Evolutionary conservation across 2,329 filamentous ascomycete species (phyloP).

Genomic region (Tolypocladium tropicale): DNA sequence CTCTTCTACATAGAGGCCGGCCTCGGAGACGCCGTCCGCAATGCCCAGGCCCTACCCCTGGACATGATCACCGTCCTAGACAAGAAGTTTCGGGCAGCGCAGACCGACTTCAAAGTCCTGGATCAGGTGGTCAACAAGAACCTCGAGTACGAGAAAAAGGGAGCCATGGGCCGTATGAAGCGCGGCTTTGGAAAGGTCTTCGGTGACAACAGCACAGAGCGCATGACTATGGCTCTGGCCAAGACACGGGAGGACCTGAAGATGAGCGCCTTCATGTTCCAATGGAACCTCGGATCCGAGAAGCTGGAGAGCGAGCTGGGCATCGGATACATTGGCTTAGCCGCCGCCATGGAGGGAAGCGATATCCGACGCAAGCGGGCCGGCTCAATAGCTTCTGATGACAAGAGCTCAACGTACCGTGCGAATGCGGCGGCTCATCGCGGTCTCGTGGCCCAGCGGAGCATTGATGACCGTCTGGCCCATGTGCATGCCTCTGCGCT

Average conservation of each 20-base stretch:
- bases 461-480: constrained; percentile 1
- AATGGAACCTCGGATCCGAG: constrained; percentile 51
- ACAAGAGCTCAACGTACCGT: constrained; percentile 2
- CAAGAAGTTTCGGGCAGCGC: constrained; percentile 50
- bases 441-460: constrained; percentile 1
- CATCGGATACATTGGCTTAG: constrained; percentile 57
- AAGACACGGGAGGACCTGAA: constrained; percentile 51
- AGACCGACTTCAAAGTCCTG: constrained; percentile 51
- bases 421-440: too few species aligned
- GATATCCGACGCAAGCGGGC: constrained; percentile 13
- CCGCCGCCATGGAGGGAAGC: constrained; percentile 46
- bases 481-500: not conserved
- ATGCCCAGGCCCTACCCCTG: constrained; percentile 41
- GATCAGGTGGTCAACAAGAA: constrained; percentile 53
- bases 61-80: constrained; percentile 56
- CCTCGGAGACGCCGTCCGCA: constrained; percentile 41
- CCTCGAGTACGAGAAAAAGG: constrained; percentile 50
- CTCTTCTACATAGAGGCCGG: constrained; percentile 61
- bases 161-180: constrained; percentile 47
- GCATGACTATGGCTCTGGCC: constrained; percentile 44
- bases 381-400: constrained; percentile 4
- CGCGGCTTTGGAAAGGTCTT: constrained; percentile 56
- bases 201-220: constrained; percentile 49
- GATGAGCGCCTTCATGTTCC: constrained; percentile 54
- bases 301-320: constrained; percentile 50